Conservation (phyloP, 1,284 basidiomycete species). For the Schizopora paradoxa region DNA sequence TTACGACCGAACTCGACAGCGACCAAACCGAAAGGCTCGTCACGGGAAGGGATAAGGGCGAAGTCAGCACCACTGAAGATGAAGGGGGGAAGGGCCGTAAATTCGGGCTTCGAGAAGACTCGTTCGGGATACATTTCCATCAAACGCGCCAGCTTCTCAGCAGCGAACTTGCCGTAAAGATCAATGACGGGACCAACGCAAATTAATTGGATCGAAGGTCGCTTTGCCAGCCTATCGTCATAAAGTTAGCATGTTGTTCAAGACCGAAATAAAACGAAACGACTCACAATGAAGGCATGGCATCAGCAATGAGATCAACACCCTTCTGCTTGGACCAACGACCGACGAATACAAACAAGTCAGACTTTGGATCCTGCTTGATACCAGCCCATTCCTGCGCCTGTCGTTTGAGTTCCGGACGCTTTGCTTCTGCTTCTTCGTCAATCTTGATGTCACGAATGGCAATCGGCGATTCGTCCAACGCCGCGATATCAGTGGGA, state of each 20-base stretch:
- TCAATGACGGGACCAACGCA: conserved; percentile 91
- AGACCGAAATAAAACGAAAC: conserved; percentile 4
- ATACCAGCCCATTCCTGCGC: conserved; percentile 93
- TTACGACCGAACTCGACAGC: conserved; percentile 94
- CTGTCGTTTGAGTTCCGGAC: conserved; percentile 84
- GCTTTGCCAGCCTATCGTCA: conserved; percentile 67
- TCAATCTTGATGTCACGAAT: conserved; percentile 76
- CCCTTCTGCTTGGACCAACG: conserved; percentile 97
- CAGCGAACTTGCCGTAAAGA: conserved; percentile 88
- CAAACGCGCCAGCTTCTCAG: conserved; percentile 83
- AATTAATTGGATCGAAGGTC: conserved; percentile 80
- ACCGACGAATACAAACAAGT: conserved; percentile 91
- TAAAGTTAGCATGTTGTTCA: conserved; percentile 18
- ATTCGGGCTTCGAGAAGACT: conserved; percentile 90
- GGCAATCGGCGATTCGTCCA: conserved; percentile 73
- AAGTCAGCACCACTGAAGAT: conserved; percentile 93
- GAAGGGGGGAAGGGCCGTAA: conserved; percentile 88
- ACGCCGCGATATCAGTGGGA: conserved; percentile 87
- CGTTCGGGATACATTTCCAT: conserved; percentile 94
- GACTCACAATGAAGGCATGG: conserved; percentile 80
- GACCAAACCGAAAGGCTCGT: conserved; percentile 91
- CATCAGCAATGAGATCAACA: conserved; percentile 90
- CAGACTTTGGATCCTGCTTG: conserved; percentile 82
- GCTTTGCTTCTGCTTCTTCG: conserved; percentile 75
- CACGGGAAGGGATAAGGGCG: conserved; percentile 88